These are phyloP conservation scores for Novymonas esmeraldas DNA, from an alignment of 208 protist species.

Conservation along the genomic window DNA sequence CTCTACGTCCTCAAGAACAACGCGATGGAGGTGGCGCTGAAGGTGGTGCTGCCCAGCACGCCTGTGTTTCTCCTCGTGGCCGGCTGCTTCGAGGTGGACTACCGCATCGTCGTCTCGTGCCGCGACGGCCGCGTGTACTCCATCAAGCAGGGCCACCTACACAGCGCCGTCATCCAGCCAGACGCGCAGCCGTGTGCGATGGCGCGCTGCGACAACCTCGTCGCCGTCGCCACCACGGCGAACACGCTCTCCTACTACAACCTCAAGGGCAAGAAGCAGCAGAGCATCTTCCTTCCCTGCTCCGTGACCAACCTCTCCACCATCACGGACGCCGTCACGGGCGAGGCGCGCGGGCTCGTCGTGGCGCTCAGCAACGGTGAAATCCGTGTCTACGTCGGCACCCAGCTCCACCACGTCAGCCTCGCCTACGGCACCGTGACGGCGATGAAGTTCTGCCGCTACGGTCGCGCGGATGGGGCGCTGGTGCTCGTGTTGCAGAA, in stretches of 20 bases:
- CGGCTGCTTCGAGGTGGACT: constrained; percentile 85
- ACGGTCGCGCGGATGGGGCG: constrained; percentile 91
- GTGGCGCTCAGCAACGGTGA: constrained; percentile 92
- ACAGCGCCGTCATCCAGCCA: constrained; percentile 83
- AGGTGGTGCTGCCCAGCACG: constrained; percentile 67
- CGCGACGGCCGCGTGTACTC: constrained; percentile 93
- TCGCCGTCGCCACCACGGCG: constrained; percentile 89
- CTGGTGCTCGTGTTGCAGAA: constrained; percentile 88
- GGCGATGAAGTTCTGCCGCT: constrained; percentile 90
- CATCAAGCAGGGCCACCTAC: constrained; percentile 89
- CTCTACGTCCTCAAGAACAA: constrained; percentile 85
- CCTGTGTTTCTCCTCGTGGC: constrained; percentile 74
- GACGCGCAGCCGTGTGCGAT: constrained; percentile 88
- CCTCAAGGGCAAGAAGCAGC: constrained; percentile 88
- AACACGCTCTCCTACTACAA: constrained; percentile 92
- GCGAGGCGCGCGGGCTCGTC: constrained; percentile 74
- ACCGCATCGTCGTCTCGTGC: constrained; percentile 93
- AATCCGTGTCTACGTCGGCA: constrained; percentile 93
- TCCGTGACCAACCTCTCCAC: constrained; percentile 69
- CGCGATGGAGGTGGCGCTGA: constrained; percentile 46
- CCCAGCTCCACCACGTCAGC: constrained; percentile 80
- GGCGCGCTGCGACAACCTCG: constrained; percentile 78
- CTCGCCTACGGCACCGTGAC: constrained; percentile 78
- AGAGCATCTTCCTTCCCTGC: constrained; percentile 73
- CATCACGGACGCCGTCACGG: constrained; percentile 64